phyloP scores from a whole-genome alignment of 768 basidiomycete genomes.

The Tephrocybe sp. region DNA sequence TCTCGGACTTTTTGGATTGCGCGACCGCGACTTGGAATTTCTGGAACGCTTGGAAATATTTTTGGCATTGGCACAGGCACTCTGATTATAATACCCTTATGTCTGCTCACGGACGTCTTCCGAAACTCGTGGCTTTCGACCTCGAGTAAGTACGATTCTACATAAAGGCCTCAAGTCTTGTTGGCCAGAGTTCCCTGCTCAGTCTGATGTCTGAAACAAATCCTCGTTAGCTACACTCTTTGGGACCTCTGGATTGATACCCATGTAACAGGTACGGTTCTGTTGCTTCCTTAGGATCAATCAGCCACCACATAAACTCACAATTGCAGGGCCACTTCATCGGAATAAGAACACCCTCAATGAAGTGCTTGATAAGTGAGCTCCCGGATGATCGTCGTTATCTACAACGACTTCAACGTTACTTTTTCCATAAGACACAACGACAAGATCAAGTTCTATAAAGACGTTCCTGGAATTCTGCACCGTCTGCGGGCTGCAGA shows the following conservation, averaged over 20 bases:
- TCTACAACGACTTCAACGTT: too few species aligned
- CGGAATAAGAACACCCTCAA: conserved; percentile 45
- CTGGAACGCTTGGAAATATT: too few species aligned
- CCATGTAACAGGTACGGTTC: conserved; percentile 54
- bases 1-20: too few species aligned
- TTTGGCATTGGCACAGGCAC: too few species aligned
- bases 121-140: conserved; percentile 77
- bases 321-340: conserved; percentile 48
- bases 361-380: conserved; percentile 51
- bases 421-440: conserved; percentile 42
- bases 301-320: not conserved
- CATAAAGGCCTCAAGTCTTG: not conserved
- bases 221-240: conserved; percentile 65
- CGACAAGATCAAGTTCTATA: conserved; percentile 66
- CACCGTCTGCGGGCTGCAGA: conserved; percentile 50
- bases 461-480: conserved; percentile 74
- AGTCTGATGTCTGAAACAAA: conserved; percentile 1
- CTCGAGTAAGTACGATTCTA: conserved; percentile 57
- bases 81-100: not conserved
- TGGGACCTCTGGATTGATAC: conserved; percentile 91
- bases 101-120: conserved; percentile 24
- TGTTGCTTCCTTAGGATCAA: not conserved
- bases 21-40: not conserved
- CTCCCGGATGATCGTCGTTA: not conserved
- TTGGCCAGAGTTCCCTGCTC: not conserved